phyloP scores from a whole-genome alignment of 371 early-diverging fungal genomes.

The Umbelopsis sp. region DNA sequence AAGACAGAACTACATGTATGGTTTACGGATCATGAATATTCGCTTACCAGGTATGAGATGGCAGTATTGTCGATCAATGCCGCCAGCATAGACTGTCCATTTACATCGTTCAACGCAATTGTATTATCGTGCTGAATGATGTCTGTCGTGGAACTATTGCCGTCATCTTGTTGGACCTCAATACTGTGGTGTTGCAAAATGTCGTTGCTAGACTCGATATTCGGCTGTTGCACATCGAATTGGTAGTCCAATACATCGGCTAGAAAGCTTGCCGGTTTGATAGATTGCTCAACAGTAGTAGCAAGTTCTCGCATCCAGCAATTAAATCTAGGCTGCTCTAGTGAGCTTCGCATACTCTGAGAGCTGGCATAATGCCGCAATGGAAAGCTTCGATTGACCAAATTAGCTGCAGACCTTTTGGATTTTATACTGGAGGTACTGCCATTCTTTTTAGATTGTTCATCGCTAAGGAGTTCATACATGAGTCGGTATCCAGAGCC shows the following conservation, averaged over 20 bases:
- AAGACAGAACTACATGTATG: background rate
- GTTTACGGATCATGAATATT: background rate
- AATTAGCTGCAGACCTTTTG: background rate
- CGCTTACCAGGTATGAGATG: conserved; percentile 47
- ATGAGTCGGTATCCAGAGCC: background rate
- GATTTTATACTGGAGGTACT: background rate
- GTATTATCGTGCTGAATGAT: background rate
- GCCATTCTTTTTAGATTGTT: background rate
- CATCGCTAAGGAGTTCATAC: conserved; percentile 1
- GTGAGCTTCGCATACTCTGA: background rate
- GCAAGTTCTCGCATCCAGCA: conserved; percentile 57
- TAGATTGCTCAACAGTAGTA: conserved; percentile 44
- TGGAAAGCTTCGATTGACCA: conserved; percentile 1
- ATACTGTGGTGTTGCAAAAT: conserved; percentile 21
- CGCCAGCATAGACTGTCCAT: conserved; percentile 22
- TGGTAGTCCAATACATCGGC: conserved; percentile 48
- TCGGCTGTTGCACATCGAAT: conserved; percentile 28
- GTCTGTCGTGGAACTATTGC: background rate
- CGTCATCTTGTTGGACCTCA: background rate
- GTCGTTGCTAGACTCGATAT: conserved; percentile 27
- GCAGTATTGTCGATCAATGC: conserved; percentile 57
- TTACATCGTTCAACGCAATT: background rate
- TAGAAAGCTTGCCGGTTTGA: conserved; percentile 51
- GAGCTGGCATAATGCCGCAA: background rate
- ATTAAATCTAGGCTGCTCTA: background rate